Conservation (phyloP, 495 filamentous ascomycete species). For the Hypomontagnella submonticulosa region DNA sequence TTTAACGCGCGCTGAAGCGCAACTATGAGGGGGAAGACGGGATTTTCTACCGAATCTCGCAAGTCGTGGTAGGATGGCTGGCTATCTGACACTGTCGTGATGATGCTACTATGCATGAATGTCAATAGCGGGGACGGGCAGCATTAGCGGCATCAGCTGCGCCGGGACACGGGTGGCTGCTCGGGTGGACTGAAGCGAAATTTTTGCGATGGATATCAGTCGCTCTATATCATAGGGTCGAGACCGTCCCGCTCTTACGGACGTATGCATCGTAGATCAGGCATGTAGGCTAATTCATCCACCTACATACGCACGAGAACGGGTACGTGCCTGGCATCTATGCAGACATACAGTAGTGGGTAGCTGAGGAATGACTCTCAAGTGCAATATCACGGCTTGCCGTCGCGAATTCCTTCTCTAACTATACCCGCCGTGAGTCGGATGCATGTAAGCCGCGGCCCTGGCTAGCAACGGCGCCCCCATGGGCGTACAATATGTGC, state of each 20-base stretch:
- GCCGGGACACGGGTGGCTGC: conserved; percentile 14
- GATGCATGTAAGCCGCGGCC: conserved; percentile 21
- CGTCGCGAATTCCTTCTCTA: conserved; percentile 19
- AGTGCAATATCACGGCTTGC: conserved; percentile 23
- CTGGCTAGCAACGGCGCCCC: background rate
- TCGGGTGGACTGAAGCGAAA: background rate
- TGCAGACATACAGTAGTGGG: conserved; percentile 4
- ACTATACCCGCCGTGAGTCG: conserved; percentile 14
- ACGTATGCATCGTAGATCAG: background rate
- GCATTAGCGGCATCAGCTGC: conserved; percentile 15
- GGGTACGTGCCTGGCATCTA: conserved; percentile 3
- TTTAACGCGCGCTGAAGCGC: no score
- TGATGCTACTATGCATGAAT: background rate
- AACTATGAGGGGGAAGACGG: no score
- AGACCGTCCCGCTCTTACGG: conserved; percentile 10
- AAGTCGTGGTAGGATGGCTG: no score
- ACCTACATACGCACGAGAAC: conserved; percentile 13
- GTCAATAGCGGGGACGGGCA: conserved; percentile 18
- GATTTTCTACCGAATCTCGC: no score
- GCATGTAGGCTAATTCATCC: background rate
- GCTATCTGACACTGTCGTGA: no score
- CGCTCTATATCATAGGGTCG: conserved; percentile 16
- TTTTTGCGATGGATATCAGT: conserved; percentile 7
- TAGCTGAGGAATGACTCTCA: background rate
- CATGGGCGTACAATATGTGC: no score